Base-by-base conservation (phyloP, 106 monocot genomes). In the Apostasia ramifera region DNA sequence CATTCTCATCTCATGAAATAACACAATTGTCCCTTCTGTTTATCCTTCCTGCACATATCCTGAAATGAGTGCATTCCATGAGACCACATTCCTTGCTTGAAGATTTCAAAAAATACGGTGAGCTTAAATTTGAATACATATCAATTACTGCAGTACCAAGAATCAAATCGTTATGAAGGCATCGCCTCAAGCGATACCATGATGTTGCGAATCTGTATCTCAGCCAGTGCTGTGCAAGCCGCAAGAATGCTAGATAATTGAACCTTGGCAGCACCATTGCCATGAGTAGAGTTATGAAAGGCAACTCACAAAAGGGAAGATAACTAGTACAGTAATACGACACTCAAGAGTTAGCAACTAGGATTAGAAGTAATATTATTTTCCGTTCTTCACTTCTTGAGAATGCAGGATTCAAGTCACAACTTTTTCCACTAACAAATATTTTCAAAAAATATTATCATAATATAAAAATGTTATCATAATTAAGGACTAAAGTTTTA, bases 51-150 rank as follows among this genome's bases (percentile, higher is more conserved):
- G 67, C 3, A 59, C 74, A 60, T 67, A 75, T 57, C 67, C 67
- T 48, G 67, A 75, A 59, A 75, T 67, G 47, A 75, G 42, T 7
- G 74, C 57, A 26, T 66, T 75, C 74, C 74, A 75, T 42, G 67
- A 67, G 58, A 75, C 59, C 3, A 56, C 50, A 40, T 65, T 67
- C 11, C 42, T 66, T 14, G 50, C 51, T 5, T 40, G 5, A 47
- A 75, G 46, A 43, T 1, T 7, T 6, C 52, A 66, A 60, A 68
- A 75, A 48, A 45, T 57, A 37, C 1, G 41, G 59, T 59, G 40
- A 40, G 67, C 74, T 51, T 59, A 59, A 75, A 15, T 75, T 75
- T 1, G 74, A 9, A 57, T 75, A 75, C 74, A 75, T 75, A 60
- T 75, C 59, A 1, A 75, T 67, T 12, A 75, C 8, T 3, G 67